A percentile compares a stretch with the other conserved stretches of the same genome.
Conservation (phyloP, 1,284 basidiomycete genomes). For the Stereum hirsutum region DNA sequence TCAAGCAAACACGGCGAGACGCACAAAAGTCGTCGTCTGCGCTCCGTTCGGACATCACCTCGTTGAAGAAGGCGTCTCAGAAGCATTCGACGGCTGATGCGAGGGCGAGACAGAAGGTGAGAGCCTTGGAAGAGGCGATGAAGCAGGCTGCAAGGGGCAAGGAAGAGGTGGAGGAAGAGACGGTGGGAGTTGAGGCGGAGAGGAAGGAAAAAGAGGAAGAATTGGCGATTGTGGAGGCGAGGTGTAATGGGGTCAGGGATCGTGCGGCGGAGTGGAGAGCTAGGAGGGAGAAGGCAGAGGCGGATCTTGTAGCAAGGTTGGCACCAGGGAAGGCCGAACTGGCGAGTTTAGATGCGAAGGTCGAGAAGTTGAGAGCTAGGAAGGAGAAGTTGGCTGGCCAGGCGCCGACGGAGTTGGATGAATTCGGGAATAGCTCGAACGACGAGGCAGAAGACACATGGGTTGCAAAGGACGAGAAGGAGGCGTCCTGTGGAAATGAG, state of each 20-base stretch:
- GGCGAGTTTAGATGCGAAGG: slow-evolving; percentile 27
- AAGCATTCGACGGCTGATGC: slow-evolving; percentile 56
- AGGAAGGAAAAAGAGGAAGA: slow-evolving; percentile 37
- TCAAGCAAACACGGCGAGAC: slow-evolving; percentile 64
- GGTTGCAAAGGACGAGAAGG: background rate
- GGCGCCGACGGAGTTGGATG: slow-evolving; percentile 20
- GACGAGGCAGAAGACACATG: no score
- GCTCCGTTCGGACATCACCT: slow-evolving; percentile 67
- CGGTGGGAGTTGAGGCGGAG: slow-evolving; percentile 39
- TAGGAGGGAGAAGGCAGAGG: slow-evolving; percentile 28
- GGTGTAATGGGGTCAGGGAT: slow-evolving; percentile 30
- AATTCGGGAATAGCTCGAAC: slow-evolving; percentile 12
- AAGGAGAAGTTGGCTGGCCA: slow-evolving; percentile 47
- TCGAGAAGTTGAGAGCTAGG: slow-evolving; percentile 45
- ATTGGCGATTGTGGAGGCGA: slow-evolving; percentile 35
- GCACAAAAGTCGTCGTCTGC: slow-evolving; percentile 67
- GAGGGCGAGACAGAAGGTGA: slow-evolving; percentile 63
- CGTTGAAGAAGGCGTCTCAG: slow-evolving; percentile 63
- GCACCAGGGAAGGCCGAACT: slow-evolving; percentile 33
- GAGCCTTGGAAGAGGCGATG: slow-evolving; percentile 69
- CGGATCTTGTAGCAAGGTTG: slow-evolving; percentile 31
- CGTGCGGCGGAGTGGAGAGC: slow-evolving; percentile 21
- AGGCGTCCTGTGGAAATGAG: no score
- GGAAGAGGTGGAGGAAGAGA: slow-evolving; percentile 42
- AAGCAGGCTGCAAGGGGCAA: slow-evolving; percentile 56